Conservation (phyloP, 176 grass and related monocot genomes). For the Leersia perrieri region DNA sequence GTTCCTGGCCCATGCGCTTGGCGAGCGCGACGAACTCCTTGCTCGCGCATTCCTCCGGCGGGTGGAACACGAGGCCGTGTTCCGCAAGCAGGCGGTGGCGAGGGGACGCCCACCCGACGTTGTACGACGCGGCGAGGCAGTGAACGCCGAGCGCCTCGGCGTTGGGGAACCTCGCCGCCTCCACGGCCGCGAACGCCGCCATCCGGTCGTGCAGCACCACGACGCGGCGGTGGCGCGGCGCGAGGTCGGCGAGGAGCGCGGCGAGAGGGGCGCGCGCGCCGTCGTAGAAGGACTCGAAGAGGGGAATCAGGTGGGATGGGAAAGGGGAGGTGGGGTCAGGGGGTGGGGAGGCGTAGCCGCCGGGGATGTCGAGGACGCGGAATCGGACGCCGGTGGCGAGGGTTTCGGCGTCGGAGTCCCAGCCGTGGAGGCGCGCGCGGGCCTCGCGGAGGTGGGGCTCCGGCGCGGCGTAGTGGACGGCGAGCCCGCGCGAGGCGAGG, state of each 20-base stretch:
- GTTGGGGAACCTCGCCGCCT: constrained; percentile 47
- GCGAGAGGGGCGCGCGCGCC: constrained; percentile 26
- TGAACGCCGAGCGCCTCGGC: constrained; percentile 45
- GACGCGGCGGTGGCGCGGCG: constrained; percentile 30
- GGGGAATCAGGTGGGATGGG: constrained; percentile 53
- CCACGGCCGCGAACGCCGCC: constrained; percentile 46
- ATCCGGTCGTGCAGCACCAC: constrained; percentile 60
- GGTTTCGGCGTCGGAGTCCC: constrained; percentile 8
- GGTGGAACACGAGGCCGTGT: constrained; percentile 31
- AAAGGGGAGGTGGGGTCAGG: constrained; percentile 44
- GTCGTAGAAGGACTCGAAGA: constrained; percentile 47
- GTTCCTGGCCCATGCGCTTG: constrained; percentile 7
- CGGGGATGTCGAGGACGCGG: constrained; percentile 47
- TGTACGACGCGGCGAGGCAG: constrained; percentile 47
- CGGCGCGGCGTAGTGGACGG: constrained; percentile 61
- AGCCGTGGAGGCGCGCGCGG: constrained; percentile 48
- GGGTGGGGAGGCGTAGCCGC: constrained; percentile 31
- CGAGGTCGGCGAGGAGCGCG: constrained; percentile 35
- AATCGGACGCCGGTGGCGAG: constrained; percentile 36
- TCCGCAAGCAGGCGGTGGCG: constrained; percentile 25
- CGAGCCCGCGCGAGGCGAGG: constrained; percentile 42
- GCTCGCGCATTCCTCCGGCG: constrained; percentile 30
- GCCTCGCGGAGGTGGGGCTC: constrained; percentile 54
- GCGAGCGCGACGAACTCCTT: constrained; percentile 34
- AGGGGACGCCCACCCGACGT: constrained; percentile 29